Base-by-base conservation (phyloP, 306 rosid species). In the Prosopis cineraria region DNA sequence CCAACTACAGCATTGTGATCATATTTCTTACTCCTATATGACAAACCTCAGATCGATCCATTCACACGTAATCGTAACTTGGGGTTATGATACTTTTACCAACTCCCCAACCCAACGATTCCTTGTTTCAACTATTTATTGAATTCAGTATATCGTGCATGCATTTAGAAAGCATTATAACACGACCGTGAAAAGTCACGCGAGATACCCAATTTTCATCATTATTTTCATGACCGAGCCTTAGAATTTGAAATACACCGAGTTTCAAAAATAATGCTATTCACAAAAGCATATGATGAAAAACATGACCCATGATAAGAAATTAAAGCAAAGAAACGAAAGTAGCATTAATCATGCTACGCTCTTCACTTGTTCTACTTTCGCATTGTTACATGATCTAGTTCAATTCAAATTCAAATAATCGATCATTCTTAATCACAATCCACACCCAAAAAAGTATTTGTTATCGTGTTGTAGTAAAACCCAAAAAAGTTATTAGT, bases 341-440 rank as follows among this genome's bases (percentile, higher is more conserved):
- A 10, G 8, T 11, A 67, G 44, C 52, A 67, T 20, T 53, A 24
- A 73, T 39, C 78, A 74, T 73, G 56, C 12, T 25, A 22, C 72
- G 50, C 72, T 67, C 72, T 39, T 24, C 52, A 1, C 14, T 29
- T 8, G 1, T 67, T 40, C 19, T 22, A 20, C 3, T 4, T 34
- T 64, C 8, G 27, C 25, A 10, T 9, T 1, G 16, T 67, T 24
- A 4, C 20, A 22, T 11, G 7, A 53, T 65, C 37, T 37, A 6
- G 30, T 68, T 68, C 56, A 41, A 68, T 56, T 56, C 45, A 56
- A 78, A 41, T 40, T 69, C 60, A 56, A 78, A 41, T 40, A 30
- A 13, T 20, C 44, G 45, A 40, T 52, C 37, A 58, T 69, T 70
- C 53, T 70, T 34, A 25, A 25, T 29, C 10, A 11, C 7, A 24